Evolutionary conservation across 352 stramenopile genomes (phyloP), one percentile per base, ranked within the genome.

Genomic region (Albugo candida): DNA sequence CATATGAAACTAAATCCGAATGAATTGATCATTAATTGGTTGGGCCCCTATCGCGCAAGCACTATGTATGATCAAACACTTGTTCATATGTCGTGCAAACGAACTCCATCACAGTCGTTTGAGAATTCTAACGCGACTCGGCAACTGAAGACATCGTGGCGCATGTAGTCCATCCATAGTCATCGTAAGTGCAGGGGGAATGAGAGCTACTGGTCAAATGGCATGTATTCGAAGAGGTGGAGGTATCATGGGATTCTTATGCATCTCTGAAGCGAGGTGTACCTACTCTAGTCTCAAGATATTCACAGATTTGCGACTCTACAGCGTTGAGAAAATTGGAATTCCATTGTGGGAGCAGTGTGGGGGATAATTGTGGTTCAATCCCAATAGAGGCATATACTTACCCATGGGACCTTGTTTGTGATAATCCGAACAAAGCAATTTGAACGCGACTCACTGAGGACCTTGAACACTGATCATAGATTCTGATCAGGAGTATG

Each of bases 1-100:
- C 52, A 67, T 47, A 21, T 52, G 20, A 55, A 55, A 11, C 45
- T 60, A 24, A 19, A 49, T 8, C n/a, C n/a, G n/a, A 14, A 55
- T 45, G 69, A 69, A 47, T 37, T 65, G 11, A 11, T 63, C 13
- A 48, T 63, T 5, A 65, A 54, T n/a, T 69, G 58, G 60, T 46
- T 65, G 11, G 63, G 60, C 0, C 52, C 52, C 0, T 67, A 64
- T 34, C 36, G n/a, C 51, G 45, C 0, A 41, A 57, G 12, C 19
- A 47, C 19, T 55, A 6, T 65, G 59, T 36, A 36, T 36, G 10
- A 41, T 70, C 16, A 12, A 56, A 51, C 13, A 64, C 36, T 18
- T 64, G 5, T 12, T 52, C 2, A 56, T 55, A 0, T 46, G 48
- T 0, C 53, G 56, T 1, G 19, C 48, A 19, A 55, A 24, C 1